Evolutionary conservation across 148 eudicot genomes (phyloP), one percentile per base, ranked within the genome.

Genomic region (Cornus florida): DNA sequence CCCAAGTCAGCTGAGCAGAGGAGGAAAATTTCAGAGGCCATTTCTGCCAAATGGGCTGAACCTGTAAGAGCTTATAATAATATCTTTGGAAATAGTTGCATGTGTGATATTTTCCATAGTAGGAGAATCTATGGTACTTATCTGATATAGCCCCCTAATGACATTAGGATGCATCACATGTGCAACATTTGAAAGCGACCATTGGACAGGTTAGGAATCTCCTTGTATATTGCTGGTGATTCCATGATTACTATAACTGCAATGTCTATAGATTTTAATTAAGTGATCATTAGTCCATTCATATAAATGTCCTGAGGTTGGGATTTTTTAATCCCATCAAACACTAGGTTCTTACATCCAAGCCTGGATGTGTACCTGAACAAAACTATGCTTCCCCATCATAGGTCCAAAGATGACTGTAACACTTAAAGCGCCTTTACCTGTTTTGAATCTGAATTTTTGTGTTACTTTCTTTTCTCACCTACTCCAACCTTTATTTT

Each of bases 11-110:
- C 74, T 71, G 98, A 96, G 80, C 99, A 96, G 79, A 85, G 93
- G 72, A 86, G 81, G 87, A 96, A 91, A 87, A 96, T 96, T 73
- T 87, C 99, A 31, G 97, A 82, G 64, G 88, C 99, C 67, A 91
- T 96, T 84, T 84, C 92, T 81, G 97, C 99, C 73, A 93, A 93
- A 83, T 95, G 99, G 99, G 93, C 97, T 53, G 99, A 95, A 84
- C 99, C 99, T 71, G 99, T 95, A 87, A 89, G 96, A 66, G 53
- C 43, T 77, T 76, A 38, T 35, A 24, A 19, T 69, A 23, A 60
- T 23, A 60, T 20, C 19, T 43, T 59, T n/a, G 24, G 20, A 75
- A 57, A 3, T 10, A 6, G n/a, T 67, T 68, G 59, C 74, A 22
- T 60, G 16, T 65, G 56, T 22, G 11, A 62, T 6, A 41, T n/a